phyloP scores from a whole-genome alignment of 805 yeast genomes.

The Myxozyma kluyveri region DNA sequence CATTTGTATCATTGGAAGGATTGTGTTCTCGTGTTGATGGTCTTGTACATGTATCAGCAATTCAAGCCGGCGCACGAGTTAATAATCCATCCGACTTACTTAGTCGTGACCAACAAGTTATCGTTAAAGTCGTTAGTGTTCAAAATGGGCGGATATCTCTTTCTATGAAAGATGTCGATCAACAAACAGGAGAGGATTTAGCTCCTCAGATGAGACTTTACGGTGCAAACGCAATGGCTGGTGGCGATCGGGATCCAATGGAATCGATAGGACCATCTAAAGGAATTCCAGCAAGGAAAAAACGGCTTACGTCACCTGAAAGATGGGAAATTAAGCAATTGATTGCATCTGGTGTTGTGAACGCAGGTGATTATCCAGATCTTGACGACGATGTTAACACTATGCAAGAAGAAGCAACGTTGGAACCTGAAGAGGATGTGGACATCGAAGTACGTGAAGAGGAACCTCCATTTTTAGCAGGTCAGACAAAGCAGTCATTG shows the following conservation, averaged over 20 bases:
- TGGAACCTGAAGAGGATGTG: conserved; percentile 48
- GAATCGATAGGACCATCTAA: conserved; percentile 2
- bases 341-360: conserved; percentile 71
- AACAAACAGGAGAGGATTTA: conserved; percentile 53
- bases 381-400: conserved; percentile 44
- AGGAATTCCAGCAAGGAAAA: conserved; percentile 30
- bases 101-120: conserved; percentile 57
- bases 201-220: conserved; percentile 14
- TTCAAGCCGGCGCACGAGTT: conserved; percentile 49
- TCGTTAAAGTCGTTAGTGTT: conserved; percentile 54
- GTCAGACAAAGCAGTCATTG: conserved; percentile 45
- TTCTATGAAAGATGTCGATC: conserved; percentile 71
- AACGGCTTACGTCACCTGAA: conserved; percentile 76
- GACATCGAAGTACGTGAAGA: conserved; percentile 71
- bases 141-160: conserved; percentile 52
- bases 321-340: conserved; percentile 86
- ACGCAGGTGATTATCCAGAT: conserved; percentile 68
- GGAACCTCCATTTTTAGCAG: conserved; percentile 70
- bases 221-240: conserved; percentile 8
- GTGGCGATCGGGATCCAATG: conserved; percentile 5
- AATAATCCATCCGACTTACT: conserved; percentile 60
- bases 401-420: conserved; percentile 39
- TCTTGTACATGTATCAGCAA: conserved; percentile 72
- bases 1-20: conserved; percentile 59
- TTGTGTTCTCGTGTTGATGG: conserved; percentile 49